Evolutionary conservation across 805 yeast genomes (phyloP), one percentile per base, ranked within the genome.

Genomic region (Ogataea nitratoaversa): DNA sequence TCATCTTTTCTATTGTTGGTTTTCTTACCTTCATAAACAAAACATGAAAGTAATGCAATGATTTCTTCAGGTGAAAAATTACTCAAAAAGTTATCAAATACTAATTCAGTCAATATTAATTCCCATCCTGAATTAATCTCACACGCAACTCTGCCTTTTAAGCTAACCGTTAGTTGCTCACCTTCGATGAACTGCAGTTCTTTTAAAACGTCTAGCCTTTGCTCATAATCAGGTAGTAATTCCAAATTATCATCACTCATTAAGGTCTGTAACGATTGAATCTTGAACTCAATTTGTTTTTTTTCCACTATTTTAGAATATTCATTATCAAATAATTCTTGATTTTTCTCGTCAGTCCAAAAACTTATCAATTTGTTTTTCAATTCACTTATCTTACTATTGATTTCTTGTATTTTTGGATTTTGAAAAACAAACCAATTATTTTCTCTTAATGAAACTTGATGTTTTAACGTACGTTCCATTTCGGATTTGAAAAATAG

Each of bases 21-120:
- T 18, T 76, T 71, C 14, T 78, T 72, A 1, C 97, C 98, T 55
- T 93, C 97, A 57, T 86, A 93, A 1, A 93, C 95, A 66, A 93
- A 93, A 28, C 85, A 87, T 0, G 97, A 88, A 24, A 93, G 64
- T 36, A 93, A 68, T 0, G 98, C 98, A n/a, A 90, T 97, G 46
- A 93, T 89, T 62, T 93, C 99, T 56, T 89, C 96, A 0, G 97
- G 89, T 47, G 90, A 95, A 57, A 85, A 90, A 42, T 88, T 95
- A 23, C 91, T 95, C 46, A 93, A 67, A 67, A 91, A 89, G 63
- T 93, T 93, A 55, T 91, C 95, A 52, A 93, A 70, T 14, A 93
- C 78, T 40, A 93, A 70, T 61, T 93, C 99, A 0, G 99, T 91
- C 9, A 93, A 60, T 2, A 84, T 82, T 41, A 90, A 70, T 62